phyloP scores from a whole-genome alignment of 176 grass and related monocot species.

The Cymbopogon citratus region DNA sequence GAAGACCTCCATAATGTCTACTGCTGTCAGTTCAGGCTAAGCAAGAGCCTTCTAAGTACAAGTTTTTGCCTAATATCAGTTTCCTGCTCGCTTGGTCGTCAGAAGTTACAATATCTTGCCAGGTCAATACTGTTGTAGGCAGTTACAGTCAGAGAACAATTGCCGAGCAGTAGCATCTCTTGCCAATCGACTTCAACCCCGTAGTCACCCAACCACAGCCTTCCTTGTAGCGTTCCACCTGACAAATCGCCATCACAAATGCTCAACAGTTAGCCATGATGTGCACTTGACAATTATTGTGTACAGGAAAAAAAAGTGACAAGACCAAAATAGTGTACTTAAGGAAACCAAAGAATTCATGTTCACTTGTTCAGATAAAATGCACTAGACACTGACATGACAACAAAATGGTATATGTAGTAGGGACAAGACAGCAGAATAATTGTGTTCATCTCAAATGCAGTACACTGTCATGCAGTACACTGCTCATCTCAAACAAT shows the following conservation, averaged over 20 bases:
- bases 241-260: neutral
- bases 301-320: neutral
- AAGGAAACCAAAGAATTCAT: neutral
- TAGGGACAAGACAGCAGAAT: neutral
- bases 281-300: neutral
- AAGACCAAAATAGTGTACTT: neutral
- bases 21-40: slow-evolving; percentile 11
- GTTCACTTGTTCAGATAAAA: neutral
- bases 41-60: neutral
- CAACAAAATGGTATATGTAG: neutral
- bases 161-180: slow-evolving; percentile 56
- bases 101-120: neutral
- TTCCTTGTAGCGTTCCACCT: slow-evolving; percentile 76
- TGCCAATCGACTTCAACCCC: slow-evolving; percentile 45
- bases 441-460: neutral
- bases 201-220: slow-evolving; percentile 52
- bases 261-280: neutral
- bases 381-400: neutral
- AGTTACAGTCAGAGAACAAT: slow-evolving; percentile 39
- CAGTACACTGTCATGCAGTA: too few species aligned
- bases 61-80: neutral
- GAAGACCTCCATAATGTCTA: neutral
- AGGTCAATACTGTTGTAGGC: neutral
- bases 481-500: too few species aligned
- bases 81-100: neutral